Conservation (phyloP, 768 basidiomycete species). For the Scleroderma citrinum region DNA sequence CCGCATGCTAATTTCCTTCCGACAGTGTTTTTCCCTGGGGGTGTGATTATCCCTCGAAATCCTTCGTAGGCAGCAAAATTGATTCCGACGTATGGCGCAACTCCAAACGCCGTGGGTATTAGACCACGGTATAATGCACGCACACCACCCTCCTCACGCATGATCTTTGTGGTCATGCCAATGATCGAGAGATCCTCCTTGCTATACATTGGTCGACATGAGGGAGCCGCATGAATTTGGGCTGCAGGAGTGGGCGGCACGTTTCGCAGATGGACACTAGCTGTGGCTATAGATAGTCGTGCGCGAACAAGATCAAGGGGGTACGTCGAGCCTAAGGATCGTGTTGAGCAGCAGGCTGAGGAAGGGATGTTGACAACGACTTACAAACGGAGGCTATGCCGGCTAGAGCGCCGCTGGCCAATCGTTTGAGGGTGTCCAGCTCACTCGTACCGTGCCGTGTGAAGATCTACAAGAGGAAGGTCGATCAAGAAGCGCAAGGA, state of each 20-base stretch:
- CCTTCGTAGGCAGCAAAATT: constrained; percentile 95
- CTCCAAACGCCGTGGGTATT: constrained; percentile 78
- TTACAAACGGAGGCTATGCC: constrained; percentile 92
- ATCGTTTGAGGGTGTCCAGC: constrained; percentile 83
- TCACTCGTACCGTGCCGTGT: constrained; percentile 60
- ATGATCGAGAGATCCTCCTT: constrained; percentile 61
- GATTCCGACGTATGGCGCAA: constrained; percentile 86
- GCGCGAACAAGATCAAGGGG: constrained; percentile 93
- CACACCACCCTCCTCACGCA: constrained; percentile 89
- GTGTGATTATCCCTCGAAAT: constrained; percentile 66
- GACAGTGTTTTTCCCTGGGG: constrained; percentile 70
- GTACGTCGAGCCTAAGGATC: constrained; percentile 66
- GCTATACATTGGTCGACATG: constrained; percentile 33
- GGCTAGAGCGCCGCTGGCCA: constrained; percentile 84
- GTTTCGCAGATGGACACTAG: constrained; percentile 51
- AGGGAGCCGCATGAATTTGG: constrained; percentile 45
- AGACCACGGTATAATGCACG: constrained; percentile 83
- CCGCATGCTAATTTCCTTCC: constrained; percentile 76
- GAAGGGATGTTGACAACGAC: constrained; percentile 26
- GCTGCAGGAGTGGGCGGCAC: constrained; percentile 15
- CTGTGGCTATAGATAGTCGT: constrained; percentile 87
- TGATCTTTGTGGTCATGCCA: constrained; percentile 88
- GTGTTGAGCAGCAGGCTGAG: constrained; percentile 5
- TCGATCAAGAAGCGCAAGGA: constrained; percentile 18
- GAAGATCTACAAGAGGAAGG: constrained; percentile 50